These are phyloP conservation scores for Capronia coronata DNA, from an alignment of 2,329 filamentous ascomycete species.

Conservation along the genomic window DNA sequence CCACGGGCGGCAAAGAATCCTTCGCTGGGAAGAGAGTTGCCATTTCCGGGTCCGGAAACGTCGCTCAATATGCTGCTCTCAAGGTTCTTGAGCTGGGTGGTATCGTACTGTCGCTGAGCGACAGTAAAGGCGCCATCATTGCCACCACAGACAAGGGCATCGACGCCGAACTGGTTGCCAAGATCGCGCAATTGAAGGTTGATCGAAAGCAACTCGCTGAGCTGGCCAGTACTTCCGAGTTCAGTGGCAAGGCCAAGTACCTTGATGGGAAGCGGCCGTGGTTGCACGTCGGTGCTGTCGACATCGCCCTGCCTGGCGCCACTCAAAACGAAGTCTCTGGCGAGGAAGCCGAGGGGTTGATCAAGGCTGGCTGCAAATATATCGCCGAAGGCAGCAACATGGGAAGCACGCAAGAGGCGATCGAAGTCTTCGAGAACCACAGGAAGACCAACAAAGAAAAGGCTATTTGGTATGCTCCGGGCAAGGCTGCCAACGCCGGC, in stretches of 20 bases:
- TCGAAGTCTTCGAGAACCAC: conserved; percentile 80
- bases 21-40: conserved; percentile 90
- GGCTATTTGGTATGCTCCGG: conserved; percentile 91
- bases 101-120: conserved; percentile 85
- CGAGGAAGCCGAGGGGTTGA: conserved; percentile 79
- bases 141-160: conserved; percentile 65
- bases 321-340: conserved; percentile 96
- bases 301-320: conserved; percentile 84
- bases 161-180: conserved; percentile 68
- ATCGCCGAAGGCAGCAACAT: conserved; percentile 98
- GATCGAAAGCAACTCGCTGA: conserved; percentile 74
- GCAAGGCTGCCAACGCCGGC: conserved; percentile 95
- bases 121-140: conserved; percentile 80
- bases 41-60: conserved; percentile 95
- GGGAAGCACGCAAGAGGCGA: conserved; percentile 94
- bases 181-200: conserved; percentile 81
- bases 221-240: conserved; percentile 52
- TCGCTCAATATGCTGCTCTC: conserved; percentile 93
- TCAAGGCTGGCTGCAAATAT: conserved; percentile 70
- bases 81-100: conserved; percentile 95
- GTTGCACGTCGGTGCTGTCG: conserved; percentile 81
- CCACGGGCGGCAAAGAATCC: conserved; percentile 66
- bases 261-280: conserved; percentile 82
- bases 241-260: conserved; percentile 70
- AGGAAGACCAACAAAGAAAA: conserved; percentile 61